A percentile compares a stretch with the other conserved stretches of the same genome.
phyloP scores from a whole-genome alignment of 805 yeast genomes.

The Nakazawaea sp. region DNA sequence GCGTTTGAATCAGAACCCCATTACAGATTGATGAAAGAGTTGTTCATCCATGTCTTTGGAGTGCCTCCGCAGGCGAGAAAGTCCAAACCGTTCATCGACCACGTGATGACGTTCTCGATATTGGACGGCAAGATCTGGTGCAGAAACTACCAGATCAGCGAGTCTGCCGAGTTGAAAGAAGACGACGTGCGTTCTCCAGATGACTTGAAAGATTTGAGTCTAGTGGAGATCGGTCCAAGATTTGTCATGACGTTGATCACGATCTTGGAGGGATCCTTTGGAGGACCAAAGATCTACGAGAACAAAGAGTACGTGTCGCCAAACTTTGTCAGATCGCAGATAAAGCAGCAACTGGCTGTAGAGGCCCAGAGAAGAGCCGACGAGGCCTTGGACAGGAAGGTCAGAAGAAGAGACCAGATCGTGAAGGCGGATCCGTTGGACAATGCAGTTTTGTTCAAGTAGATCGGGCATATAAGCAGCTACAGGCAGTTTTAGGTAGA shows the following conservation, averaged over 20 bases:
- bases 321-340: constrained; percentile 87
- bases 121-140: constrained; percentile 95
- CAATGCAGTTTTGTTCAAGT: constrained; percentile 67
- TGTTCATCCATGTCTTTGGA: constrained; percentile 79
- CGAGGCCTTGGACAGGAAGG: constrained; percentile 68
- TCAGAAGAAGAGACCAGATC: constrained; percentile 68
- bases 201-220: constrained; percentile 52
- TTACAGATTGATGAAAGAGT: constrained; percentile 70
- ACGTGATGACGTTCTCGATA: constrained; percentile 86
- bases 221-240: constrained; percentile 96
- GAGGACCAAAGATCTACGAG: constrained; percentile 96
- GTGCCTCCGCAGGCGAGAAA: constrained; percentile 93
- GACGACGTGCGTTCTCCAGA: constrained; percentile 21
- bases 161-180: constrained; percentile 52
- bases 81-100: constrained; percentile 91
- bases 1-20: constrained; percentile 69
- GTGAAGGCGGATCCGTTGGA: constrained; percentile 78
- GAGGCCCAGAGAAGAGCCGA: constrained; percentile 75
- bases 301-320: constrained; percentile 97
- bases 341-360: constrained; percentile 70
- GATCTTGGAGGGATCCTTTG: constrained; percentile 91
- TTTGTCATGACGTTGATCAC: constrained; percentile 88
- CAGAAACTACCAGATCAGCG: constrained; percentile 84
- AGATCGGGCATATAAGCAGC: no score
- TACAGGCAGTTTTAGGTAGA: no score